A percentile compares a stretch with the other conserved stretches of the same genome.
Conservation (phyloP, 441 rosid genomes). For the Biscutella laevigata region DNA sequence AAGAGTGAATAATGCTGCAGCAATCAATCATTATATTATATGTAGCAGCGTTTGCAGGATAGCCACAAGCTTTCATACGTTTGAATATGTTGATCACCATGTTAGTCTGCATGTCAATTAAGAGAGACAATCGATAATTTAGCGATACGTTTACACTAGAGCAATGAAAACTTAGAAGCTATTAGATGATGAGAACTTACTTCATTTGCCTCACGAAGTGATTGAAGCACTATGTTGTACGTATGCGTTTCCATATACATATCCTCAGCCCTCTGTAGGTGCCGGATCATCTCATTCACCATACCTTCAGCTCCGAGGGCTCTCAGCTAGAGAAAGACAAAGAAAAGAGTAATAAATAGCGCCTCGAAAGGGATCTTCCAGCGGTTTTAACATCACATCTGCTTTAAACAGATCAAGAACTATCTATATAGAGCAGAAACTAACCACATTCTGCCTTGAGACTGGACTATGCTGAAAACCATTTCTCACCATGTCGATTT, state of each 20-base stretch:
- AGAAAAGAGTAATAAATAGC: neutral
- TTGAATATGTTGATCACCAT: slow-evolving; percentile 51
- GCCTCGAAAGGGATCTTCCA: neutral
- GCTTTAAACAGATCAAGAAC: slow-evolving; percentile 8
- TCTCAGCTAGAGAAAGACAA: slow-evolving; percentile 44
- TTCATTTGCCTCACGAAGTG: slow-evolving; percentile 54
- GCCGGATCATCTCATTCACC: slow-evolving; percentile 47
- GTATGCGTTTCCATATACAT: slow-evolving; percentile 33
- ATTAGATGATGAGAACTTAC: slow-evolving; percentile 38
- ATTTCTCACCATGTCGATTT: slow-evolving; percentile 64
- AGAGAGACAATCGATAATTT: slow-evolving; percentile 15
- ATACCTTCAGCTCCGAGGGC: slow-evolving; percentile 79
- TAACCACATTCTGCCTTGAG: slow-evolving; percentile 68
- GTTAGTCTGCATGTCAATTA: slow-evolving; percentile 37
- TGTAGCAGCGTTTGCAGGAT: slow-evolving; percentile 43
- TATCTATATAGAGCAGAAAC: slow-evolving; percentile 13
- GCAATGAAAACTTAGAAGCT: slow-evolving; percentile 2
- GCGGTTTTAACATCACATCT: slow-evolving; percentile 4
- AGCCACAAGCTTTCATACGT: slow-evolving; percentile 42
- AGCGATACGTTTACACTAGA: neutral
- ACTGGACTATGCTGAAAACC: slow-evolving; percentile 54
- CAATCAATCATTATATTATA: slow-evolving; percentile 70
- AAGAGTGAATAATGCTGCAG: slow-evolving; percentile 42
- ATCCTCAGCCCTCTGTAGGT: slow-evolving; percentile 47
- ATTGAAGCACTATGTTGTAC: slow-evolving; percentile 60